Conservation (phyloP, 352 stramenopile genomes). For the Elongisporangium undulatum region DNA sequence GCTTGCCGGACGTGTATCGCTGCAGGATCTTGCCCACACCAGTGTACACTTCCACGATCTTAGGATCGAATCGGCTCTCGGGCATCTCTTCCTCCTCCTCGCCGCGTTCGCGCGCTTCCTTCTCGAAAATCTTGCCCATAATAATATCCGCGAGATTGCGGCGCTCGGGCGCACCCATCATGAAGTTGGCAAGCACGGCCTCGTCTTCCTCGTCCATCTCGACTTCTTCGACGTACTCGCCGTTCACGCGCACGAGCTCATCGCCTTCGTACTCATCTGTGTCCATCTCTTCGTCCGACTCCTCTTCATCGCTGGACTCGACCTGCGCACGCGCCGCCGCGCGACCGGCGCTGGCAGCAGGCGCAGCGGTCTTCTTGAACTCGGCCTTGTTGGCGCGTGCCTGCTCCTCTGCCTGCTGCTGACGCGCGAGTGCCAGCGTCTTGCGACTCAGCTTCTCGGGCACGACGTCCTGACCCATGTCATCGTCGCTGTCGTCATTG, state of each 20-base stretch:
- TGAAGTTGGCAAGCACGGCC: constrained; percentile 83
- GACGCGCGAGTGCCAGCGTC: constrained; percentile 66
- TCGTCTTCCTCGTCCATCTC: constrained; percentile 87
- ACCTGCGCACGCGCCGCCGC: constrained; percentile 45
- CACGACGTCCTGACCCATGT: constrained; percentile 60
- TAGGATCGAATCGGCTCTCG: constrained; percentile 83
- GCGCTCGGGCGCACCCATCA: constrained; percentile 77
- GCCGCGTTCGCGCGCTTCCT: constrained; percentile 85
- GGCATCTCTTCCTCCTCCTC: constrained; percentile 61
- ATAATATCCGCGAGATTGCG: constrained; percentile 99
- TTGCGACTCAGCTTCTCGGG: constrained; percentile 79
- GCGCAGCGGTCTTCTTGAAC: constrained; percentile 14
- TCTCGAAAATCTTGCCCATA: constrained; percentile 99
- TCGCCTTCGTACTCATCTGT: constrained; percentile 86
- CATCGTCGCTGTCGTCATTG: constrained; percentile 55
- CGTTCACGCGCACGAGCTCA: constrained; percentile 87
- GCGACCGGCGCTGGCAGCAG: constrained; percentile 9
- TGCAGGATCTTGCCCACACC: constrained; percentile 97
- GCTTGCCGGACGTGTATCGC: constrained; percentile 97
- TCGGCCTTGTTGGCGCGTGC: constrained; percentile 29
- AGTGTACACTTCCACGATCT: constrained; percentile 98
- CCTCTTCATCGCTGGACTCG: constrained; percentile 61
- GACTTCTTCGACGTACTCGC: constrained; percentile 89
- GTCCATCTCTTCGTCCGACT: constrained; percentile 87
- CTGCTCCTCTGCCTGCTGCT: constrained; percentile 81